phyloP scores from a whole-genome alignment of 257 asterid genomes.

The Penstemon newberryi region DNA sequence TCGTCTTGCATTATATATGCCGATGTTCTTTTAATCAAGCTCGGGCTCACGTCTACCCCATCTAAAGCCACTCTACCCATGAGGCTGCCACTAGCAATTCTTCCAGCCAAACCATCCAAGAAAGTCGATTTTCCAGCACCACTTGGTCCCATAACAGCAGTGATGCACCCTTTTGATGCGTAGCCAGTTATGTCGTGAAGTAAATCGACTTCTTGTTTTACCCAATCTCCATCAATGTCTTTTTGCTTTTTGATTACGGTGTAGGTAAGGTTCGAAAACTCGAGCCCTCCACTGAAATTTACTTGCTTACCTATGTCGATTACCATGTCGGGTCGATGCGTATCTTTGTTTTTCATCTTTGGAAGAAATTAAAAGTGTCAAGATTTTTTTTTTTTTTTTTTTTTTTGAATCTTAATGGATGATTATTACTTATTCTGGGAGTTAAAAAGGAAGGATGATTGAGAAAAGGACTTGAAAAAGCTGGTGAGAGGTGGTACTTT shows the following conservation, averaged over 20 bases:
- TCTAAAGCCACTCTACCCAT: constrained; percentile 60
- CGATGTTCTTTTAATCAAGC: constrained; percentile 56
- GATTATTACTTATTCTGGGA: too few species aligned
- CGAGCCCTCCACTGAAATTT: constrained; percentile 54
- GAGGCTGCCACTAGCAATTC: constrained; percentile 79
- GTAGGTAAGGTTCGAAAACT: constrained; percentile 58
- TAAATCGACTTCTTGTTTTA: constrained; percentile 59
- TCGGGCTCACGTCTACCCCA: constrained; percentile 59
- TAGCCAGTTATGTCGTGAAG: constrained; percentile 67
- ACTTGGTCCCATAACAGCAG: constrained; percentile 93
- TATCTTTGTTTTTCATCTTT: constrained; percentile 32
- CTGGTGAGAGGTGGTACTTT: constrained; percentile 43
- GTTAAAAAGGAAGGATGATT: constrained; percentile 26
- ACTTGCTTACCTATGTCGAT: constrained; percentile 59
- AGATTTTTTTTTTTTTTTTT: background rate
- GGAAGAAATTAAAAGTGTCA: background rate
- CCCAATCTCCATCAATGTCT: constrained; percentile 57
- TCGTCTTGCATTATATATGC: constrained; percentile 78
- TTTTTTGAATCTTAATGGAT: constrained; percentile 19
- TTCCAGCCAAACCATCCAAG: constrained; percentile 74
- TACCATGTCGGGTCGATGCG: constrained; percentile 39
- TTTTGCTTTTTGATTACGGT: constrained; percentile 54
- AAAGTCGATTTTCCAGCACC: constrained; percentile 89
- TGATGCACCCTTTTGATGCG: constrained; percentile 77
- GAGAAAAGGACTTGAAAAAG: constrained; percentile 30